A percentile compares a stretch with the other conserved stretches of the same genome.
These are phyloP conservation scores for Boletus rubescentipes DNA, from an alignment of 768 basidiomycete genomes.

Conservation along the genomic window DNA sequence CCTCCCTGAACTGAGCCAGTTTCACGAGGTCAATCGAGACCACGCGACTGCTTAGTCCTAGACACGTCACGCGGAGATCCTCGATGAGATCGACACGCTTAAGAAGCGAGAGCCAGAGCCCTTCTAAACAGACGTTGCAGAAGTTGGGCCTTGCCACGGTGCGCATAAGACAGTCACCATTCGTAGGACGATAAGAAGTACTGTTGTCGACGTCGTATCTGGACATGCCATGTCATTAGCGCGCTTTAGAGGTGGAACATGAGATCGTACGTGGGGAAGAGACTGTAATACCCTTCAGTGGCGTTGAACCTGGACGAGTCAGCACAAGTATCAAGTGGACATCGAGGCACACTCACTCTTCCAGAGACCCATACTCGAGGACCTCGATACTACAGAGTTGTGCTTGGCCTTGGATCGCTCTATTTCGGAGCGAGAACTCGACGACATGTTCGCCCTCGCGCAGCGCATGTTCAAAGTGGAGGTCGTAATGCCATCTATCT, in stretches of 20 bases:
- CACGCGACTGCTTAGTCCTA: slow-evolving; percentile 27
- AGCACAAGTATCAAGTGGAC: background rate
- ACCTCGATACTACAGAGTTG: slow-evolving; percentile 79
- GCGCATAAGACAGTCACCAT: slow-evolving; percentile 83
- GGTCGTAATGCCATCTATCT: slow-evolving; percentile 78
- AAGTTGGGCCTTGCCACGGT: slow-evolving; percentile 66
- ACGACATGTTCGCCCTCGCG: slow-evolving; percentile 55
- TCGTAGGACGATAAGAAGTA: slow-evolving; percentile 78
- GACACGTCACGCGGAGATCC: slow-evolving; percentile 42
- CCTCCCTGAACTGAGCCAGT: slow-evolving; percentile 54
- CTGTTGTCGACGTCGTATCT: slow-evolving; percentile 59
- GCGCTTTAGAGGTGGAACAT: background rate
- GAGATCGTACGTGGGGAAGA: slow-evolving; percentile 67
- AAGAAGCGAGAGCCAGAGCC: slow-evolving; percentile 69
- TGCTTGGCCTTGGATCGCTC: slow-evolving; percentile 48
- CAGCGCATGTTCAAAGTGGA: slow-evolving; percentile 43
- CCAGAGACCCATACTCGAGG: slow-evolving; percentile 64
- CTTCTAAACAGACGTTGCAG: slow-evolving; percentile 73
- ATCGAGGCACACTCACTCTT: slow-evolving; percentile 43
- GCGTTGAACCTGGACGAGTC: slow-evolving; percentile 52
- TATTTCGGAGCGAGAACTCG: slow-evolving; percentile 53
- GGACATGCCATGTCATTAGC: background rate
- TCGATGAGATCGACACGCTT: slow-evolving; percentile 63
- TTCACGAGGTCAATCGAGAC: slow-evolving; percentile 56
- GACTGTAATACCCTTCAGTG: slow-evolving; percentile 55